Evolutionary conservation across 2,329 filamentous ascomycete species (phyloP).

Genomic region (Aureobasidium namibiae): DNA sequence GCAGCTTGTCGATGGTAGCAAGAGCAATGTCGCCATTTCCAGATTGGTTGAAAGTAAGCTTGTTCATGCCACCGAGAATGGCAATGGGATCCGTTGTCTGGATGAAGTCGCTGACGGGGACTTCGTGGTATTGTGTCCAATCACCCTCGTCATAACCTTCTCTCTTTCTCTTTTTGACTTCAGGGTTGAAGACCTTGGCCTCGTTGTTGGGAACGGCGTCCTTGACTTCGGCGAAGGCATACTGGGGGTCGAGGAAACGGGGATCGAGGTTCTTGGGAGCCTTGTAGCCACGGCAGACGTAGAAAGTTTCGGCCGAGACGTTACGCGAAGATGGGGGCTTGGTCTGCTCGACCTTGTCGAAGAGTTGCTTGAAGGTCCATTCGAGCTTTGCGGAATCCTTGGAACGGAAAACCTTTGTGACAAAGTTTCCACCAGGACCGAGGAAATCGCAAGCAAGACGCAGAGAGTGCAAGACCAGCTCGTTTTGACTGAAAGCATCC

Average conservation of each 20-base stretch:
- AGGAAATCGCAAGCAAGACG: constrained; percentile 93
- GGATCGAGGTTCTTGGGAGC: constrained; percentile 90
- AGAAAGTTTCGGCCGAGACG: constrained; percentile 96
- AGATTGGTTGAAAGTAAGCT: constrained; percentile 74
- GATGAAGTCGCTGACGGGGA: constrained; percentile 84
- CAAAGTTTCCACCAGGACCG: constrained; percentile 80
- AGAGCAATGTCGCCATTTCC: constrained; percentile 68
- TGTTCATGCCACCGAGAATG: constrained; percentile 79
- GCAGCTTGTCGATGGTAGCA: constrained; percentile 74
- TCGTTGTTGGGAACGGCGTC: constrained; percentile 88
- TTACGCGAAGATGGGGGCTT: constrained; percentile 94
- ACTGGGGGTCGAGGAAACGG: constrained; percentile 78
- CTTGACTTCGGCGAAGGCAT: constrained; percentile 87
- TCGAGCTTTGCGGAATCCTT: constrained; percentile 94
- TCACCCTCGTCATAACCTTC: constrained; percentile 97
- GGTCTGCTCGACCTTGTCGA: constrained; percentile 89
- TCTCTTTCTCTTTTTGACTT: constrained; percentile 93
- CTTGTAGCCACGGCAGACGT: constrained; percentile 92
- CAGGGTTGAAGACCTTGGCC: constrained; percentile 95
- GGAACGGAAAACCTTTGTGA: constrained; percentile 94
- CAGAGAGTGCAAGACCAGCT: constrained; percentile 81
- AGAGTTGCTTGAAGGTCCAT: constrained; percentile 97
- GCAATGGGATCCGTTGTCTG: constrained; percentile 88
- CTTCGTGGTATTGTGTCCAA: constrained; percentile 84
- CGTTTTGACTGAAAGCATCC: constrained; percentile 95